A percentile compares a stretch with the other conserved stretches of the same genome.
Conservation (phyloP, 495 filamentous ascomycete genomes). For the Corynascus novoguineensis region DNA sequence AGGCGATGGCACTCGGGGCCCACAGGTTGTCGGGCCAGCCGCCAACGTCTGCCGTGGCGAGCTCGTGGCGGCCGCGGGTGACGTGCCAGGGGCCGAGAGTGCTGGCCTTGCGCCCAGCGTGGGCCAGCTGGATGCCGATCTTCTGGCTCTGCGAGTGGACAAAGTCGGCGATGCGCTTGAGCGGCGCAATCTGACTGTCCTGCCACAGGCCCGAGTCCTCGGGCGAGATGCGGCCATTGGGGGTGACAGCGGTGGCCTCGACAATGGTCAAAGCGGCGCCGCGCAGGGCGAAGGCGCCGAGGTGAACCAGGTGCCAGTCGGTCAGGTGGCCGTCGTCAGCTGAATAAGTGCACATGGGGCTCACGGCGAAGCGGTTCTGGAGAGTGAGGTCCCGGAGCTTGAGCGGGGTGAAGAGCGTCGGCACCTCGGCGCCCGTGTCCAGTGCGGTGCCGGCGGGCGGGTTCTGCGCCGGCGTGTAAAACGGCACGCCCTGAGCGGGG, state of each 20-base stretch:
- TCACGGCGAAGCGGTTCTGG: conserved; percentile 62
- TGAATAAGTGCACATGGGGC: conserved; percentile 67
- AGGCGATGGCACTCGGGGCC: conserved; percentile 43
- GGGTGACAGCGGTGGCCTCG: conserved; percentile 61
- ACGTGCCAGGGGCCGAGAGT: conserved; percentile 55
- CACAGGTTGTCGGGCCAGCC: conserved; percentile 65
- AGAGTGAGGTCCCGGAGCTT: conserved; percentile 61
- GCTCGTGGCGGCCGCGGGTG: conserved; percentile 17
- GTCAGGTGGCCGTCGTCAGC: conserved; percentile 62
- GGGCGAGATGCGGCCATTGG: conserved; percentile 67
- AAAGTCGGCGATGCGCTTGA: conserved; percentile 58
- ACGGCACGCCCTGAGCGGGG: conserved; percentile 36
- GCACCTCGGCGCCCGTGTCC: conserved; percentile 37
- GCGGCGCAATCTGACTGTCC: conserved; percentile 59
- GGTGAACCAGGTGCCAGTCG: conserved; percentile 61
- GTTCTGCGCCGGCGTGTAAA: conserved; percentile 55
- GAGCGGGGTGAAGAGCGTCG: conserved; percentile 61
- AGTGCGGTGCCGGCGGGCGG: conserved; percentile 51
- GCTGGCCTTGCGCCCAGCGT: conserved; percentile 70
- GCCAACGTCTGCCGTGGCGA: conserved; percentile 48
- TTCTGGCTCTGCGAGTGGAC: conserved; percentile 60
- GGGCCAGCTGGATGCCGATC: conserved; percentile 65
- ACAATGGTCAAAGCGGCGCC: conserved; percentile 61
- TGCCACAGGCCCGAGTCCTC: conserved; percentile 67
- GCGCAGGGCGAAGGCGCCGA: conserved; percentile 58